These are phyloP conservation scores for Sporisorium graminicola DNA, from an alignment of 1,284 basidiomycete genomes.

Conservation along the genomic window DNA sequence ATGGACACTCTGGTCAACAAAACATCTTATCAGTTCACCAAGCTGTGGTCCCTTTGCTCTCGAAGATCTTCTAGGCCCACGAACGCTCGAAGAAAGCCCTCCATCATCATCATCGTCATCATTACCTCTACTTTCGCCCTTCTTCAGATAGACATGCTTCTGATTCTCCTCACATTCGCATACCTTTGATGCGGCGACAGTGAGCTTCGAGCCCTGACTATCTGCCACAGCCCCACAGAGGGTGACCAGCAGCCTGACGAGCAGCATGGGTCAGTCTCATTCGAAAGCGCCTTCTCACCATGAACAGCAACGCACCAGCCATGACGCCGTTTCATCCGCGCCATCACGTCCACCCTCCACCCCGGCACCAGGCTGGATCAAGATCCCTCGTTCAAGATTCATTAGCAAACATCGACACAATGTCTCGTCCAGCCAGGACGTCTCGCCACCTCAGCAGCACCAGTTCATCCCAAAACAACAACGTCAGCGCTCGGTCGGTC, in stretches of 20 bases:
- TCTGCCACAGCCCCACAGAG: background rate
- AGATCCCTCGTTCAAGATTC: conserved; percentile 13
- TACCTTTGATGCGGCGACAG: background rate
- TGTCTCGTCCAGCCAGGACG: background rate
- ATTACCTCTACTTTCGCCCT: no score
- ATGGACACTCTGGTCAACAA: no score
- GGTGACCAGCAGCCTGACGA: background rate
- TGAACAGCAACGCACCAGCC: background rate
- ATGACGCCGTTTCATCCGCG: background rate
- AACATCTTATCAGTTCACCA: no score
- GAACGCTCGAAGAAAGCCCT: background rate
- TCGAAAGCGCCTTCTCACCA: conserved; percentile 13
- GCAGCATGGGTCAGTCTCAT: conserved; percentile 34
- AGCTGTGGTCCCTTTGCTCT: no score
- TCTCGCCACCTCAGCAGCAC: conserved; percentile 14
- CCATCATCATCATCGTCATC: no score
- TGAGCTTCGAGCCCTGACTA: background rate
- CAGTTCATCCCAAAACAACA: conserved; percentile 23
- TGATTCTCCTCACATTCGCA: background rate
- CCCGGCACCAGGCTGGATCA: conserved; percentile 26
- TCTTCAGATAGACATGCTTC: background rate
- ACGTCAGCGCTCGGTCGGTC: conserved; percentile 23
- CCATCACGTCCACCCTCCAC: conserved; percentile 10
- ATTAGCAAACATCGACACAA: conserved; percentile 1
- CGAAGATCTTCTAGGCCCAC: background rate